Conservation (phyloP, 2,329 filamentous ascomycete species). For the Macrophomina tecta region DNA sequence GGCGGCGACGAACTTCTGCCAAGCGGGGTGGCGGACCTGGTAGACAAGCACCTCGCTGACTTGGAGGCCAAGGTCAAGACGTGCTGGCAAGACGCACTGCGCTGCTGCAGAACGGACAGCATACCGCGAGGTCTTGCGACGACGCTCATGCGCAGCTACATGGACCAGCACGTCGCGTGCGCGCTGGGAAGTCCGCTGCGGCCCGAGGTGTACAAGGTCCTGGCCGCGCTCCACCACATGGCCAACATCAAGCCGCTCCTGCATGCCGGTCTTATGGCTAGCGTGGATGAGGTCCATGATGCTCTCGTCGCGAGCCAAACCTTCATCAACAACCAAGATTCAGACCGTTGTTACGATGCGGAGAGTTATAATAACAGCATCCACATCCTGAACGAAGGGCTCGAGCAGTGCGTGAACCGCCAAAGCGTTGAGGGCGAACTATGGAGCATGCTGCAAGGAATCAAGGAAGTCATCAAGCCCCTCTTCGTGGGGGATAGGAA, state of each 20-base stretch:
- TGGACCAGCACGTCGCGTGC: background rate
- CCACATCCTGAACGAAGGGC: background rate
- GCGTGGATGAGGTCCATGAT: background rate
- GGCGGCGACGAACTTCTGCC: background rate
- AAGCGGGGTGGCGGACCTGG: background rate
- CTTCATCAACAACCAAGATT: background rate
- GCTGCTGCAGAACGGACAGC: background rate
- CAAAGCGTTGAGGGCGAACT: background rate
- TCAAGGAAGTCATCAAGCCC: background rate
- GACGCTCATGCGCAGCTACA: background rate
- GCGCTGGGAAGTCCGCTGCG: background rate
- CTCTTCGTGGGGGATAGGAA: conserved; percentile 8
- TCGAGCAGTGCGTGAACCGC: background rate
- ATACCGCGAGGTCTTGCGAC: background rate
- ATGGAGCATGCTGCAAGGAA: background rate
- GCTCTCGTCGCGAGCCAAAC: background rate
- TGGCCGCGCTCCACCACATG: background rate
- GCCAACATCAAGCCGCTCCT: background rate
- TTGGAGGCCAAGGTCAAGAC: background rate
- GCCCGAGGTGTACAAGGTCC: background rate
- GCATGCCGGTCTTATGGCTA: background rate
- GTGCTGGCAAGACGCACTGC: background rate
- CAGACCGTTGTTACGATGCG: background rate
- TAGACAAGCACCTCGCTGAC: background rate
- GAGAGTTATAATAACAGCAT: background rate